Conservation (phyloP, 2,329 filamentous ascomycete species). For the Apiospora rasikravindrae region DNA sequence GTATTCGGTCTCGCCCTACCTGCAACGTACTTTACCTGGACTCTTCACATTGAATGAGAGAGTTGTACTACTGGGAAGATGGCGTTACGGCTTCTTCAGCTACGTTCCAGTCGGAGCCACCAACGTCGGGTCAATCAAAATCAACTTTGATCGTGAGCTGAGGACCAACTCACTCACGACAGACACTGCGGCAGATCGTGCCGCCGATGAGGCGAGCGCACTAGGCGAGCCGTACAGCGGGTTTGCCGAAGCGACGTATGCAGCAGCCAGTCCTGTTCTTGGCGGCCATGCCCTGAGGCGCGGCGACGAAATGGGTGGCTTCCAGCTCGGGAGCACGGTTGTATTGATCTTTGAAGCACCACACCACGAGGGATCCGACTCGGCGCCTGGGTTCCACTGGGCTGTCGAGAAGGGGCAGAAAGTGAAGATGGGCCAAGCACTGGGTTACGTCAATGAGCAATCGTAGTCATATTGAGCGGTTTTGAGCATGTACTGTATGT, state of each 20-base stretch:
- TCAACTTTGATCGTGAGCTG: conserved; percentile 96
- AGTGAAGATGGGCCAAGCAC: conserved; percentile 85
- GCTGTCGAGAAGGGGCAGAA: conserved; percentile 83
- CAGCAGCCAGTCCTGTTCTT: conserved; percentile 75
- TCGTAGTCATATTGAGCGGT: not conserved
- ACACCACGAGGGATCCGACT: conserved; percentile 62
- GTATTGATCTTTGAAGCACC: conserved; percentile 97
- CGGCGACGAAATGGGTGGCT: conserved; percentile 98
- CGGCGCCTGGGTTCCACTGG: conserved; percentile 81
- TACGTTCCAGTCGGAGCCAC: conserved; percentile 96
- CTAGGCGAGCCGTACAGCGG: conserved; percentile 86
- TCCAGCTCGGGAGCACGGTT: conserved; percentile 92
- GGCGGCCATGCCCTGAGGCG: conserved; percentile 82
- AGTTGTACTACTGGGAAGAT: conserved; percentile 89
- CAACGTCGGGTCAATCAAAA: conserved; percentile 93
- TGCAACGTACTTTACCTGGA: conserved; percentile 89
- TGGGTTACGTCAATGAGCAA: conserved; percentile 72
- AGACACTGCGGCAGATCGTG: conserved; percentile 87
- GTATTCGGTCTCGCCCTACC: conserved; percentile 92
- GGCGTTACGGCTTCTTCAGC: conserved; percentile 97
- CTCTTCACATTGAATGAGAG: conserved; percentile 97
- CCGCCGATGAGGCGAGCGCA: conserved; percentile 77
- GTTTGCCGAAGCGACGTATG: conserved; percentile 91
- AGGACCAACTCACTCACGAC: conserved; percentile 91
- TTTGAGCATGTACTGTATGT: not conserved